A percentile compares a stretch with the other conserved stretches of the same genome.
These are phyloP conservation scores for Lepiota subincarnata DNA, from an alignment of 768 basidiomycete species.

Conservation along the genomic window DNA sequence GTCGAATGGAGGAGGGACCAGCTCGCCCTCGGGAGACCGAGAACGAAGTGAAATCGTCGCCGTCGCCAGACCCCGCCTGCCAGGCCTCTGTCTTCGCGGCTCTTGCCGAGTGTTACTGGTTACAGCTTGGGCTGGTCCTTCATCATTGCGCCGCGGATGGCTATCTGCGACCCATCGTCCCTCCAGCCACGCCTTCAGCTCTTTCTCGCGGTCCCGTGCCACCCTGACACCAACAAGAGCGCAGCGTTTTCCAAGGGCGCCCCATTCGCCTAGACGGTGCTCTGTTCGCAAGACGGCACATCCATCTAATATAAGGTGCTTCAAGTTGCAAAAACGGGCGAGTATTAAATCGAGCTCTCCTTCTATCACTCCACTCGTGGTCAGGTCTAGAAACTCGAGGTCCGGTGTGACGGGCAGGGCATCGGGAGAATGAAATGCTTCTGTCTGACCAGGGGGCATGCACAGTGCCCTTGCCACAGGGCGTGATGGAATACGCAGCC, in stretches of 20 bases:
- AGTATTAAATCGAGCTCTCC: slow-evolving; percentile 53
- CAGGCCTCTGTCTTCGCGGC: slow-evolving; percentile 29
- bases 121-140: slow-evolving; percentile 11
- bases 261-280: slow-evolving; percentile 54
- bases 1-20: slow-evolving; percentile 11
- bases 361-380: slow-evolving; percentile 58
- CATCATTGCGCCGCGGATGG: slow-evolving; percentile 8
- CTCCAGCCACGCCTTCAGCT: slow-evolving; percentile 43
- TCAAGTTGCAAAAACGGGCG: slow-evolving; percentile 43
- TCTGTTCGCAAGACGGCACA: slow-evolving; percentile 55
- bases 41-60: slow-evolving; percentile 60
- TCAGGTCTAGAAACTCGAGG: slow-evolving; percentile 68
- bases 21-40: slow-evolving; percentile 11
- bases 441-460: slow-evolving; percentile 11
- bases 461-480: slow-evolving; percentile 43
- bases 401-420: slow-evolving; percentile 32
- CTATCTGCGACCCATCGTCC: slow-evolving; percentile 26
- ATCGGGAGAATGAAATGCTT: slow-evolving; percentile 5
- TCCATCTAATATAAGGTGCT: slow-evolving; percentile 68
- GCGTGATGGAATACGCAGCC: slow-evolving; percentile 72
- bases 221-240: slow-evolving; percentile 58
- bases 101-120: neutral
- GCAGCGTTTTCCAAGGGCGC: slow-evolving; percentile 54
- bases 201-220: slow-evolving; percentile 65
- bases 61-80: slow-evolving; percentile 60